Evolutionary conservation across 139 green algal species (phyloP).

Genomic region (Zygnema cylindricum): DNA sequence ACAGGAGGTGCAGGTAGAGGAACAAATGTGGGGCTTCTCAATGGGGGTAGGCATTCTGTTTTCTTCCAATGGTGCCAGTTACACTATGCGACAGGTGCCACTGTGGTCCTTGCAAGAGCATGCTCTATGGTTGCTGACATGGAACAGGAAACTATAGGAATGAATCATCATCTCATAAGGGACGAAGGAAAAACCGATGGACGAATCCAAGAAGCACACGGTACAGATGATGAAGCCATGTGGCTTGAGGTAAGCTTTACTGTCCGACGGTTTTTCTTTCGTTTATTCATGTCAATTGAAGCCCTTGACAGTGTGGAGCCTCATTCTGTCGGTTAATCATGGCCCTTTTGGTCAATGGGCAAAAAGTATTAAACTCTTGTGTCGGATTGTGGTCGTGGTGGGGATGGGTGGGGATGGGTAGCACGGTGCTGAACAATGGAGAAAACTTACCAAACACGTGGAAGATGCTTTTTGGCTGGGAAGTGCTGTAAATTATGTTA

Average conservation of each 20-base stretch:
- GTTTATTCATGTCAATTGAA: too few species aligned
- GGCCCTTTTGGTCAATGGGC: too few species aligned
- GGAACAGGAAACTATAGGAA: background rate
- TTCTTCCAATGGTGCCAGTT: conserved; percentile 40
- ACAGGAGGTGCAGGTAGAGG: background rate
- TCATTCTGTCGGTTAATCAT: too few species aligned
- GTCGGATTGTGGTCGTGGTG: background rate
- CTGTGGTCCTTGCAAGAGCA: conserved; percentile 41
- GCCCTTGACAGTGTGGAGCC: too few species aligned
- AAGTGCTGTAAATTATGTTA: background rate
- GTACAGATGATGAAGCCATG: background rate
- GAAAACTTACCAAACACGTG: background rate
- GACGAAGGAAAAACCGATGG: conserved; percentile 2
- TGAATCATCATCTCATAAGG: background rate
- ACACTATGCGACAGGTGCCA: background rate
- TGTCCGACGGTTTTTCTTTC: background rate
- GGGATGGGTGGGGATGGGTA: background rate
- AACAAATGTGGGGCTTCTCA: background rate
- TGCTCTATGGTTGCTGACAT: background rate
- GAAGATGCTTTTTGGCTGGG: conserved; percentile 43
- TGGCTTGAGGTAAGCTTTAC: conserved; percentile 26
- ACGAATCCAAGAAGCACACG: background rate
- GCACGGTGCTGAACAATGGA: conserved; percentile 28
- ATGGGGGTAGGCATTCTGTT: conserved; percentile 25
- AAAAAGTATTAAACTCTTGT: too few species aligned